Percentiles rank a stretch among this genome's conserved stretches.
phyloP scores from a whole-genome alignment of 2,329 filamentous ascomycete species.

The Pyricularia grisea region DNA sequence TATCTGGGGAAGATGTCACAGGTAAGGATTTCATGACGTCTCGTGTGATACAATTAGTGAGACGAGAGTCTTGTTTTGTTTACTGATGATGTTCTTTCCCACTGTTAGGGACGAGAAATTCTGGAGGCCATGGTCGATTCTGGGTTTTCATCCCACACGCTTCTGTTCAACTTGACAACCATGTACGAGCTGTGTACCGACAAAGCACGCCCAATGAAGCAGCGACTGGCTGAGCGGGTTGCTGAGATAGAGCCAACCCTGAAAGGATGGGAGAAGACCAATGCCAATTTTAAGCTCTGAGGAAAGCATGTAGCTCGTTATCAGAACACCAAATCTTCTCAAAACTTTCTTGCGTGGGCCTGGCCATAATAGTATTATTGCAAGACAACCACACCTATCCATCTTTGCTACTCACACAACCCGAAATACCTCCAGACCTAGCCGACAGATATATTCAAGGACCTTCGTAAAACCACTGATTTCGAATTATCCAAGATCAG shows the following conservation, averaged over 20 bases:
- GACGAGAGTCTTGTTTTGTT: not conserved
- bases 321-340: too few relatives aligned
- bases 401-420: too few relatives aligned
- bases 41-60: not conserved
- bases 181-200: constrained; percentile 90
- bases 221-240: constrained; percentile 59
- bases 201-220: constrained; percentile 59
- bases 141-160: constrained; percentile 61
- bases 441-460: too few relatives aligned
- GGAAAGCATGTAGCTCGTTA: not conserved
- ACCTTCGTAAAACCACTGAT: too few relatives aligned
- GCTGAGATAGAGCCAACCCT: constrained; percentile 47
- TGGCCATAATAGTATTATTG: too few relatives aligned
- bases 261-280: constrained; percentile 60
- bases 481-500: not conserved
- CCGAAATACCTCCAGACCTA: too few relatives aligned
- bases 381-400: too few relatives aligned
- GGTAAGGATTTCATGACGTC: constrained; percentile 29
- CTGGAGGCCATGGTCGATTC: constrained; percentile 57
- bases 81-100: constrained; percentile 12
- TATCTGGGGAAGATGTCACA: constrained; percentile 71
- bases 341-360: too few relatives aligned
- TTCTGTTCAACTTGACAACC: constrained; percentile 84
- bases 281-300: constrained; percentile 68
- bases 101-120: constrained; percentile 49